Conservation (phyloP, 768 basidiomycete genomes). For the Podaxis mareebaensis region DNA sequence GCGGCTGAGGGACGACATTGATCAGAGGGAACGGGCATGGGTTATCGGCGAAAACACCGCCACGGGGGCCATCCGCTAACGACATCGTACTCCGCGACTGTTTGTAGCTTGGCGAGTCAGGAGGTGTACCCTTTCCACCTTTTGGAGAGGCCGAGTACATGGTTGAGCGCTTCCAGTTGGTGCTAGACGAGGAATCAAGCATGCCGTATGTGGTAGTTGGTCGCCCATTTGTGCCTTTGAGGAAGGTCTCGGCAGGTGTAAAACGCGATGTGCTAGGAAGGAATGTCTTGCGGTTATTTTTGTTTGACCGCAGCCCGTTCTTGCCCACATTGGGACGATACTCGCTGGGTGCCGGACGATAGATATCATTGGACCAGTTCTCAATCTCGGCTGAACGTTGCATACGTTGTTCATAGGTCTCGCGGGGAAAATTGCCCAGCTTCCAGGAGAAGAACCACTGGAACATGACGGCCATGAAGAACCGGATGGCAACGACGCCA, state of each 20-base stretch:
- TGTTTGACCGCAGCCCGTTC: conserved; percentile 55
- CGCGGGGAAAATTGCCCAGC: conserved; percentile 89
- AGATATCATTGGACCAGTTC: conserved; percentile 95
- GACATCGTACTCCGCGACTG: conserved; percentile 85
- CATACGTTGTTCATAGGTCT: conserved; percentile 92
- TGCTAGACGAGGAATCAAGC: conserved; percentile 51
- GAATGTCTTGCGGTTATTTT: conserved; percentile 59
- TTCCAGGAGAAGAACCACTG: conserved; percentile 98
- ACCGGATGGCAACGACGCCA: conserved; percentile 93
- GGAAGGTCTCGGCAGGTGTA: conserved; percentile 67
- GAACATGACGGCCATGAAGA: conserved; percentile 96
- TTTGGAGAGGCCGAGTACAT: conserved; percentile 50
- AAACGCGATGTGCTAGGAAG: conserved; percentile 73
- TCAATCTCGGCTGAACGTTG: conserved; percentile 89
- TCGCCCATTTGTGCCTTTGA: conserved; percentile 52
- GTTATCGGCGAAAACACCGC: conserved; percentile 56
- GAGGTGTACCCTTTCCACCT: conserved; percentile 58
- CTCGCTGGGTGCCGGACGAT: conserved; percentile 86
- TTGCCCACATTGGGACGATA: conserved; percentile 89
- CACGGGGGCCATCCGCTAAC: conserved; percentile 51
- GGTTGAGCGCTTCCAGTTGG: conserved; percentile 61
- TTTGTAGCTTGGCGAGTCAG: conserved; percentile 69
- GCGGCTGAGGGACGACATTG: conserved; percentile 91
- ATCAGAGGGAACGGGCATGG: conserved; percentile 92
- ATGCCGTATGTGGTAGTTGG: conserved; percentile 67